Conservation (phyloP, 2,329 filamentous ascomycete species). For the Cercospora brassicicola region DNA sequence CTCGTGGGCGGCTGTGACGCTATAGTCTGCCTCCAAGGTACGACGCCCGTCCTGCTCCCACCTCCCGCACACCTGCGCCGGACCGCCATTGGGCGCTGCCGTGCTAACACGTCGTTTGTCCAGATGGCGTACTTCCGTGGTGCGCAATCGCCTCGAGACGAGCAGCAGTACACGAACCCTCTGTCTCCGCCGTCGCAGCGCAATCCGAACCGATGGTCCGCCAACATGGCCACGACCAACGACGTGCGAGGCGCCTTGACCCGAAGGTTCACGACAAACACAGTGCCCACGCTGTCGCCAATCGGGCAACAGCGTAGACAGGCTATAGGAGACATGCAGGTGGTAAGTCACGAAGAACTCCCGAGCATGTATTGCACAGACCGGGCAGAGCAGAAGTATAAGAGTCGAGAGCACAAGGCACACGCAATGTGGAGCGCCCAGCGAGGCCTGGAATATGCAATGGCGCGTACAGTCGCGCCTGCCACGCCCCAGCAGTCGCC, state of each 20-base stretch:
- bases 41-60: background rate
- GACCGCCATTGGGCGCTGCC: background rate
- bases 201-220: conserved; percentile 38
- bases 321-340: conserved; percentile 49
- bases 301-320: conserved; percentile 58
- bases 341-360: conserved; percentile 33
- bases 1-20: conserved; percentile 1
- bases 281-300: conserved; percentile 68
- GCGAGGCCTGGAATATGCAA: background rate
- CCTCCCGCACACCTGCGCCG: background rate
- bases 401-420: background rate
- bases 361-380: background rate
- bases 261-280: conserved; percentile 89
- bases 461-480: background rate
- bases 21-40: background rate
- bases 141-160: conserved; percentile 75
- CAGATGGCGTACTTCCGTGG: conserved; percentile 68
- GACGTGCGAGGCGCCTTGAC: conserved; percentile 77
- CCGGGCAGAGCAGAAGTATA: background rate
- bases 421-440: background rate
- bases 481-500: background rate
- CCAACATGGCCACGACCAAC: conserved; percentile 50
- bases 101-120: conserved; percentile 13
- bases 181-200: conserved; percentile 45
- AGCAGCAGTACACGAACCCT: conserved; percentile 59